Base-by-base conservation (phyloP, 1,284 basidiomycete species). In the Uromyces viciae-fabae region DNA sequence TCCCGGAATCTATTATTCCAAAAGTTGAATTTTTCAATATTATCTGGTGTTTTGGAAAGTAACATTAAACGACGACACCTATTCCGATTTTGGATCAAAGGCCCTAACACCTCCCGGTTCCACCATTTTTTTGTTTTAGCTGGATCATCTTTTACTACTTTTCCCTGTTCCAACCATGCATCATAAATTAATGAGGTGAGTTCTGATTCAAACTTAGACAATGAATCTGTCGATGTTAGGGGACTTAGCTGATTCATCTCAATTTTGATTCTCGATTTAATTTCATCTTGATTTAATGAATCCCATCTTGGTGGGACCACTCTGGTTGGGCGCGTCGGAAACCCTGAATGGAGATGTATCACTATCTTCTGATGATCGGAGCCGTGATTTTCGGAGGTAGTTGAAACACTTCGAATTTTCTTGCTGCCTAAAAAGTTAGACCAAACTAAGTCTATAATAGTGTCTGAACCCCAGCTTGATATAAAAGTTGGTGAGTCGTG, bases 81-180 rank as follows among this genome's bases (percentile, higher is more conserved):
- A n/a, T 78, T 68, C 2, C 49, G 2, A 8, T 8, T 19, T 36
- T 69, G 68, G 7, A 78, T 52, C 0, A 78, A 14, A 3, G 64
- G 75, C 14, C 28, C 42, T 0, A 78, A 64, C 28, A 28, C 25
- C 0, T 38, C 31, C 5, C 14, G 17, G 38, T 78, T 46, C 75
- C 75, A 78, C 75, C 75, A 78, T 17, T 56, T 56, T 60, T 76
- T 76, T 5, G 25, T 22, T 33, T 31, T 69, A 19, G 0, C 0
- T 1, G 22, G 31, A 52, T 66, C 49, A 22, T 22, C 2, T 0
- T 17, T 0, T 1, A 56, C 25, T 38, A 3, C 4, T 28, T 40
- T 68, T 17, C 75, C 75, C 14, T 78, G 75, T 1, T 25, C 33
- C 15, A 33, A 42, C 40, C 42, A 77, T 1, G 58, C 28, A 8